Evolutionary conservation across 2,329 filamentous ascomycete species (phyloP).

Genomic region (Zymoseptoria brevis): DNA sequence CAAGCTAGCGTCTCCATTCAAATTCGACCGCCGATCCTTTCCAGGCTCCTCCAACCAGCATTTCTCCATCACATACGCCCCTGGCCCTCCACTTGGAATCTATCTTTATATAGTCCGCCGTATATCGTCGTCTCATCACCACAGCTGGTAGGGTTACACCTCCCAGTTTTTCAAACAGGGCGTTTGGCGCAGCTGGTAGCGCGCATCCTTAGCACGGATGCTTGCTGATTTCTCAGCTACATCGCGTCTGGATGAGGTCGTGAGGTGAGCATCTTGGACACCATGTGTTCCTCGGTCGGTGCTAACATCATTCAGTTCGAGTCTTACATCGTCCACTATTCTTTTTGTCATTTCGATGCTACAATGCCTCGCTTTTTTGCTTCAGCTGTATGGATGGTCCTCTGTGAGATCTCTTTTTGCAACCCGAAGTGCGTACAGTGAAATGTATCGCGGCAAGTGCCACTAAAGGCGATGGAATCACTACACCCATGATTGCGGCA

Average conservation of each 20-base stretch:
- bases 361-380: too few relatives aligned
- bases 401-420: neutral
- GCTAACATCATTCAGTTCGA: too few relatives aligned
- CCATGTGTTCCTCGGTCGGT: too few relatives aligned
- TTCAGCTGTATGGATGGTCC: too few relatives aligned
- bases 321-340: neutral
- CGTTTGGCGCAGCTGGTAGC: slow-evolving; percentile 1
- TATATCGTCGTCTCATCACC: too few relatives aligned
- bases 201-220: neutral
- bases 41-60: neutral
- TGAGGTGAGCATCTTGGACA: neutral
- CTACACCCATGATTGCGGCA: too few relatives aligned
- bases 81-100: neutral
- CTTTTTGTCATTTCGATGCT: too few relatives aligned
- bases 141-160: neutral
- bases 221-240: neutral
- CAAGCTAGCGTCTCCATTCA: neutral
- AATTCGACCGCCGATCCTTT: neutral
- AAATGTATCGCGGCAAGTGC: too few relatives aligned
- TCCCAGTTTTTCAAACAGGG: neutral
- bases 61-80: neutral
- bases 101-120: neutral
- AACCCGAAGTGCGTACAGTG: neutral
- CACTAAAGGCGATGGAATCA: too few relatives aligned
- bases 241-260: neutral